These are phyloP conservation scores for Euphrasia confusa DNA, from an alignment of 257 asterid species.

Conservation along the genomic window DNA sequence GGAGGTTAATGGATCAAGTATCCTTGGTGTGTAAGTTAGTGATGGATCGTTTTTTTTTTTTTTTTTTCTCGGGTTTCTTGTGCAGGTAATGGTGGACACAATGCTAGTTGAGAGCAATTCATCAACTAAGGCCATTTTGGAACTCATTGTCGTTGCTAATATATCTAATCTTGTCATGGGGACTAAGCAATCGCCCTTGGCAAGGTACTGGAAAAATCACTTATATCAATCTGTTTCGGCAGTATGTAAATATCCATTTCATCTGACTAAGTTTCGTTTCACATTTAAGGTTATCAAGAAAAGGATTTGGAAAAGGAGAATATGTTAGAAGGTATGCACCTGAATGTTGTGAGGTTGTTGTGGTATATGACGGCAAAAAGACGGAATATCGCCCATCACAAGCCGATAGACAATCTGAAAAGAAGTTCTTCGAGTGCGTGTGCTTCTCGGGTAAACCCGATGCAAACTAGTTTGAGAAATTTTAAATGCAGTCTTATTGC, in stretches of 20 bases:
- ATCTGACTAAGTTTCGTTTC: not conserved
- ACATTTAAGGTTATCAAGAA: conserved; percentile 40
- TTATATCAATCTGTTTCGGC: too few species aligned
- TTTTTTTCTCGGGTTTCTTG: not conserved
- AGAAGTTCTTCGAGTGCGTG: conserved; percentile 57
- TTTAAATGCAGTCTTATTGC: too few species aligned
- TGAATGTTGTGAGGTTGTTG: conserved; percentile 48
- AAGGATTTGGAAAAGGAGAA: conserved; percentile 55
- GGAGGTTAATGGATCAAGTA: too few species aligned
- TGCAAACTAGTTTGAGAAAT: not conserved
- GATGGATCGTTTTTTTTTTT: too few species aligned
- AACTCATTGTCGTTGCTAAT: conserved; percentile 55
- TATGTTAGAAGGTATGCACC: conserved; percentile 64
- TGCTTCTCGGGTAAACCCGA: conserved; percentile 50
- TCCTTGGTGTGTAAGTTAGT: too few species aligned
- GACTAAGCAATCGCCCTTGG: conserved; percentile 39
- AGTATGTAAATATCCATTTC: too few species aligned
- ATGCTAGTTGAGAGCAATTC: conserved; percentile 79
- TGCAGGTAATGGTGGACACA: conserved; percentile 68
- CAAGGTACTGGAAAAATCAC: conserved; percentile 34
- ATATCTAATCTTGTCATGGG: conserved; percentile 65
- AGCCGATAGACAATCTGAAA: conserved; percentile 29
- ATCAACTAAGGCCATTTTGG: conserved; percentile 59
- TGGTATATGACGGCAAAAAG: conserved; percentile 45
- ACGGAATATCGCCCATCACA: conserved; percentile 25